These are phyloP conservation scores for Hysterium pulicare DNA, from an alignment of 2,329 filamentous ascomycete species.

Conservation along the genomic window DNA sequence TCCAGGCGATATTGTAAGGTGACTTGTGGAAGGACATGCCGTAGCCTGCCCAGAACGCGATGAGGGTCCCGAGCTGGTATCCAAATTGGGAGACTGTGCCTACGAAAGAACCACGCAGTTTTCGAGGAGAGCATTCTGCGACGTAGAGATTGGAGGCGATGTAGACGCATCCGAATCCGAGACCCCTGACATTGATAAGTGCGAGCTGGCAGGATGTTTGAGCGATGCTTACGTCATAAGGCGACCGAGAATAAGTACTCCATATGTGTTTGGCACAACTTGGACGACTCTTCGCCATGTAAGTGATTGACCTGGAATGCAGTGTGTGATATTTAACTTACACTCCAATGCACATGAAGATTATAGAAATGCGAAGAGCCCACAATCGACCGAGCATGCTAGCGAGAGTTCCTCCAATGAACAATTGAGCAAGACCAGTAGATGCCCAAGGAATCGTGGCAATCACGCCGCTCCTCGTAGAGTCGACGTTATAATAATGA, in stretches of 20 bases:
- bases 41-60: conserved; percentile 45
- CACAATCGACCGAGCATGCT: conserved; percentile 38
- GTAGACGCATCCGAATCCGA: conserved; percentile 43
- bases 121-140: conserved; percentile 41
- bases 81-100: conserved; percentile 42
- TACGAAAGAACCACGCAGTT: conserved; percentile 41
- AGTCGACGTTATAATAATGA: conserved; percentile 38
- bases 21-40: conserved; percentile 42
- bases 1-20: conserved; percentile 44
- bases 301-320: neutral
- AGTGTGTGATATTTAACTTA: conserved; percentile 6
- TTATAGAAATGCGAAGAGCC: conserved; percentile 40
- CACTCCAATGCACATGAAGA: conserved; percentile 40
- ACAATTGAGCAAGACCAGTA: conserved; percentile 40
- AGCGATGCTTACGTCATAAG: conserved; percentile 38
- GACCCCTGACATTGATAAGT: conserved; percentile 23
- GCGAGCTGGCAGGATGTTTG: too few species aligned
- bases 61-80: conserved; percentile 44
- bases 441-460: conserved; percentile 44
- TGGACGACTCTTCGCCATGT: conserved; percentile 33
- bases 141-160: conserved; percentile 44
- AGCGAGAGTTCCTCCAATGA: conserved; percentile 39
- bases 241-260: conserved; percentile 40
- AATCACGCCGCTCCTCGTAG: conserved; percentile 36
- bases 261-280: conserved; percentile 42